Percentiles rank a stretch among this genome's conserved stretches.
phyloP scores from a whole-genome alignment of 306 rosid genomes.

The Arachis stenosperma region DNA sequence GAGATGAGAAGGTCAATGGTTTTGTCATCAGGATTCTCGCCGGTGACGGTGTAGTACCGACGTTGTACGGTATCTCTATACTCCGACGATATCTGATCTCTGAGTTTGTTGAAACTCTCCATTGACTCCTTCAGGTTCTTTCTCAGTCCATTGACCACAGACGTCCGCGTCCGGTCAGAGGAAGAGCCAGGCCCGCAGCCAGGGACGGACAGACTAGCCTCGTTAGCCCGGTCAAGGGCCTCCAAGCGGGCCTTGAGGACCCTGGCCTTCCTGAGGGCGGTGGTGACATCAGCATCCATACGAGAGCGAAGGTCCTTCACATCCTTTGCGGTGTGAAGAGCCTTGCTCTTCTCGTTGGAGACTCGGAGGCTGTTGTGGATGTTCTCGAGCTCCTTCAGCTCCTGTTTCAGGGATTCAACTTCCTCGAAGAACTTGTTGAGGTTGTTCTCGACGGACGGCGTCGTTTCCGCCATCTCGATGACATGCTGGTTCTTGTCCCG shows the following conservation, averaged over 20 bases:
- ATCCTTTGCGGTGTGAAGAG: conserved; percentile 70
- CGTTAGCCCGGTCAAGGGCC: conserved; percentile 78
- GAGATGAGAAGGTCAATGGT: conserved; percentile 85
- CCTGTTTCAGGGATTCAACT: conserved; percentile 74
- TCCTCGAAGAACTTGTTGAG: conserved; percentile 74
- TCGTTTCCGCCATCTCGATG: conserved; percentile 57
- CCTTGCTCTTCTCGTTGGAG: conserved; percentile 71
- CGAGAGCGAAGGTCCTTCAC: conserved; percentile 82
- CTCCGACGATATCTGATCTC: conserved; percentile 80
- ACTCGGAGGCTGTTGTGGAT: conserved; percentile 49
- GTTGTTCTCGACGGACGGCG: conserved; percentile 1
- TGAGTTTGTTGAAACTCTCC: conserved; percentile 69
- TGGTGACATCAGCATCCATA: conserved; percentile 80
- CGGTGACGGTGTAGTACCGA: conserved; percentile 84
- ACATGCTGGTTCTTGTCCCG: conserved; percentile 43
- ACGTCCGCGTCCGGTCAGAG: conserved; percentile 74
- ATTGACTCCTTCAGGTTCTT: conserved; percentile 78
- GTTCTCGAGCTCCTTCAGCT: conserved; percentile 70
- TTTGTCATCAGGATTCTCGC: conserved; percentile 79
- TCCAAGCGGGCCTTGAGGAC: conserved; percentile 68
- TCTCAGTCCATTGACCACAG: conserved; percentile 71
- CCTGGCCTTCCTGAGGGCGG: conserved; percentile 79
- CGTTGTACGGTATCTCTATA: conserved; percentile 85
- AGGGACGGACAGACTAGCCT: conserved; percentile 54
- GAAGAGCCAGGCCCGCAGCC: conserved; percentile 84